Evolutionary conservation across 2,329 filamentous ascomycete genomes (phyloP).

Genomic region (Aspergillus calidoustus): DNA sequence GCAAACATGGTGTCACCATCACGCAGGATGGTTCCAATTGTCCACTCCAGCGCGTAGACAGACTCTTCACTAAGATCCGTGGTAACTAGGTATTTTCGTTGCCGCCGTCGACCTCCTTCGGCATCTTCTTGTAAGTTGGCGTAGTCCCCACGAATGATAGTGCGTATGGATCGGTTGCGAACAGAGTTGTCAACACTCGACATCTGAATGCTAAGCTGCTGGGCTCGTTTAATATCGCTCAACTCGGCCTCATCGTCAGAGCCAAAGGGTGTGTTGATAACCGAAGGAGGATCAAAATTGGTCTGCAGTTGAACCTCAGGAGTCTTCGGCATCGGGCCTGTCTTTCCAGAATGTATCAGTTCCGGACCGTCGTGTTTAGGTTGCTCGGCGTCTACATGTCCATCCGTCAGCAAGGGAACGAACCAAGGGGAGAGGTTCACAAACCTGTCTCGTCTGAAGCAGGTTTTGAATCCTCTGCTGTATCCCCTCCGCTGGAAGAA

Average conservation of each 20-base stretch:
- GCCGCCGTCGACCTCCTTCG: slow-evolving; percentile 75
- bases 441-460: slow-evolving; percentile 16
- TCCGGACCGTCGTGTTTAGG: slow-evolving; percentile 18
- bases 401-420: slow-evolving; percentile 1
- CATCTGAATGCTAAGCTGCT: slow-evolving; percentile 79
- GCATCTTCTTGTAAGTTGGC: slow-evolving; percentile 72
- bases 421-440: neutral
- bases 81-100: slow-evolving; percentile 92
- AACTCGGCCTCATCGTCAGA: slow-evolving; percentile 87
- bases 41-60: slow-evolving; percentile 95
- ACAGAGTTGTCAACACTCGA: slow-evolving; percentile 76
- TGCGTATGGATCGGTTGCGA: slow-evolving; percentile 81
- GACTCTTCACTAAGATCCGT: slow-evolving; percentile 94
- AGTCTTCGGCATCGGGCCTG: slow-evolving; percentile 47
- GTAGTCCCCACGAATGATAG: slow-evolving; percentile 89
- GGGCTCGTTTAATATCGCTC: slow-evolving; percentile 83
- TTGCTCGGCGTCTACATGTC: slow-evolving; percentile 16
- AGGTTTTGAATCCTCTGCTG: slow-evolving; percentile 11
- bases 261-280: slow-evolving; percentile 66
- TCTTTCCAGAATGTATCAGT: slow-evolving; percentile 40
- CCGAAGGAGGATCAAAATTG: slow-evolving; percentile 73
- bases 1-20: slow-evolving; percentile 94
- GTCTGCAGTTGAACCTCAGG: slow-evolving; percentile 76
- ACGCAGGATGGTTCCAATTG: slow-evolving; percentile 89
- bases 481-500: slow-evolving; percentile 1